Evolutionary conservation across 2,329 filamentous ascomycete genomes (phyloP), one percentile per base, ranked within the genome.

Genomic region (Didymella pinodella): DNA sequence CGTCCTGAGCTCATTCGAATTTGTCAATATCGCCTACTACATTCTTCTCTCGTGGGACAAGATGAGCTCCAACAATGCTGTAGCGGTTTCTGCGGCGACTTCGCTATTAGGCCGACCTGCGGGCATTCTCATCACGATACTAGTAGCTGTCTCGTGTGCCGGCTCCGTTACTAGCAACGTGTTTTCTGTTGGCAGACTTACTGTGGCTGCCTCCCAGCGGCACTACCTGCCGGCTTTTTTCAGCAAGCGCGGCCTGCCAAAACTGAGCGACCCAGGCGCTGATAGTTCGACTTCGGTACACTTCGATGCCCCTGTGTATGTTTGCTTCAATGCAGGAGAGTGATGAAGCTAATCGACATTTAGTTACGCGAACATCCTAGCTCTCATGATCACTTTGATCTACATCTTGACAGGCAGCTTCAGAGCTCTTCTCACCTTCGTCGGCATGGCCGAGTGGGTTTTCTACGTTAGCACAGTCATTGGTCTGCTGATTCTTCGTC

Each of bases 381-480:
- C 67, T 26, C 62, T 72, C 4, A 28, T 70, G 1, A 53, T 76
- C 7, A 84, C 85, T 0, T 70, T 85, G 0, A 54, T 87, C 1
- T 89, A 88, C 70, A 86, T 89, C 31, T 66, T 86, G 1, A 77
- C 87, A 0, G 87, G 86, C 18, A 85, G 81, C 70, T 88, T 89
- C 75, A 82, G 86, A 32, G 83, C 84, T 0, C 81, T 89, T 0
- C 67, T 89, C 11, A 88, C 85, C 0, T 87, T 77, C 48, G 72
- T 74, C 26, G 73, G 73, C 16, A 75, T 77, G 73, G 73, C 73
- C 8, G 70, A 68, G 59, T 88, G 86, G 69, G 83, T 86, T 0
- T 89, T 88, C 73, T 88, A 88, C 75, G 86, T 88, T 66, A 78
- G 88, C 29, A 86, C 86, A 0, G 86, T 88, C 0, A 65, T 88